Base-by-base conservation (phyloP, 2,329 filamentous ascomycete genomes). In the Didymellaceae sp. region DNA sequence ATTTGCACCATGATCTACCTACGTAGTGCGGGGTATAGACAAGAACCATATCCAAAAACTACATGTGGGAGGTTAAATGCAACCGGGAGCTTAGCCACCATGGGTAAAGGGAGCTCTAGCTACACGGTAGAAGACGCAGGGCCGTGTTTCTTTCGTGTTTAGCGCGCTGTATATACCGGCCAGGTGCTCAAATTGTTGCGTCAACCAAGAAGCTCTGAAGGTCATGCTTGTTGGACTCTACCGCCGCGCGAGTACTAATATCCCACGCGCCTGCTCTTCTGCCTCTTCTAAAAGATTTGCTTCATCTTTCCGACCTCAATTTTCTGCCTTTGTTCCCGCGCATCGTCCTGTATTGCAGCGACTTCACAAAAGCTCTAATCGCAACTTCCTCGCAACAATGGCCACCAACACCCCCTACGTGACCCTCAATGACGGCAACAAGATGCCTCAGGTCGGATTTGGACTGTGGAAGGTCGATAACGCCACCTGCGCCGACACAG, bases 391-490 rank as follows among this genome's bases (percentile, higher is more conserved):
- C 48, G 59, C 59, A 52, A 64, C 55, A 51, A 67, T 67, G 65
- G 57, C 58, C 50, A 37, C 63, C 52, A 57, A 63, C 35, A 59
- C 59, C 14, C 70, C 69, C 5, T 61, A 58, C 42, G 54, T 73
- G 43, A 59, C 59, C 33, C 59, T 73, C 28, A 71, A 69, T 44
- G 66, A 73, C 74, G 84, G 85, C 74, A 69, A 82, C 63, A 79
- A 88, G 64, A 90, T 90, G 87, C 87, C 87, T 67, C 83, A 87
- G 72, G 86, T 90, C 59, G 87, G 87, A 74, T 89, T 89, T 71
- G 87, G 87, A 52, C 82, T 93, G 61, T 94, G 90, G 90, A 94
- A 94, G 79, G 88, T 94, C 59, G 84, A 85, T 73, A 88, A 88
- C 61, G 82, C 84, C 45, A 86, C 84, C 46, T 86, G 83, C 68